Evolutionary conservation across 805 yeast genomes (phyloP).

Genomic region (Candida sonorensis): DNA sequence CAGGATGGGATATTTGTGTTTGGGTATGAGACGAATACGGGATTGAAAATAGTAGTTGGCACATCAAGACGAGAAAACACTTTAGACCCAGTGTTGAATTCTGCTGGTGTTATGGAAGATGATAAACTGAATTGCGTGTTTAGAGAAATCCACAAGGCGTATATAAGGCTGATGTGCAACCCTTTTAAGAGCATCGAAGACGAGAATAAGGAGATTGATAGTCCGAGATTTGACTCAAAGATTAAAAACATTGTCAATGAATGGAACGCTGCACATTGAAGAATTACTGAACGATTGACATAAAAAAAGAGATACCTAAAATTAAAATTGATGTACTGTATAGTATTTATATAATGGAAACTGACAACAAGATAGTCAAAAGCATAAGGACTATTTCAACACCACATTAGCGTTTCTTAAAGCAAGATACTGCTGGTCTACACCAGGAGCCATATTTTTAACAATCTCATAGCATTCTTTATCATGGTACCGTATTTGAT

Average conservation of each 20-base stretch:
- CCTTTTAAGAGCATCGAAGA: constrained; percentile 43
- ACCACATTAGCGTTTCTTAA: constrained; percentile 85
- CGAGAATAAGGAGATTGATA: constrained; percentile 26
- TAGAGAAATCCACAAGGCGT: constrained; percentile 44
- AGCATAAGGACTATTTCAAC: constrained; percentile 44
- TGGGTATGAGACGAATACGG: constrained; percentile 64
- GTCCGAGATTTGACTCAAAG: constrained; percentile 22
- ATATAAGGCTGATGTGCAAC: constrained; percentile 51
- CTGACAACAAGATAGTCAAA: no score
- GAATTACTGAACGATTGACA: no score
- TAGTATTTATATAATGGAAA: no score
- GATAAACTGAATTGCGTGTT: constrained; percentile 23
- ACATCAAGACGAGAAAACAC: constrained; percentile 29
- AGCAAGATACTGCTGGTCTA: constrained; percentile 87
- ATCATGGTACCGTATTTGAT: constrained; percentile 71
- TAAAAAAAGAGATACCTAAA: no score
- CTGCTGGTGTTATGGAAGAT: constrained; percentile 8
- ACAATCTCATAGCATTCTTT: constrained; percentile 77
- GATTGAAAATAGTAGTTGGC: constrained; percentile 60
- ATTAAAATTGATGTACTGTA: no score
- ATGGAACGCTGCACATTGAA: constrained; percentile 16
- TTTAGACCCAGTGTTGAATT: constrained; percentile 16
- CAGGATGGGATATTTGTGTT: constrained; percentile 64
- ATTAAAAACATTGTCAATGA: constrained; percentile 19
- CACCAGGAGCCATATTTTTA: constrained; percentile 78